These are phyloP conservation scores for Albizia julibrissin DNA, from an alignment of 306 rosid genomes.

Conservation along the genomic window DNA sequence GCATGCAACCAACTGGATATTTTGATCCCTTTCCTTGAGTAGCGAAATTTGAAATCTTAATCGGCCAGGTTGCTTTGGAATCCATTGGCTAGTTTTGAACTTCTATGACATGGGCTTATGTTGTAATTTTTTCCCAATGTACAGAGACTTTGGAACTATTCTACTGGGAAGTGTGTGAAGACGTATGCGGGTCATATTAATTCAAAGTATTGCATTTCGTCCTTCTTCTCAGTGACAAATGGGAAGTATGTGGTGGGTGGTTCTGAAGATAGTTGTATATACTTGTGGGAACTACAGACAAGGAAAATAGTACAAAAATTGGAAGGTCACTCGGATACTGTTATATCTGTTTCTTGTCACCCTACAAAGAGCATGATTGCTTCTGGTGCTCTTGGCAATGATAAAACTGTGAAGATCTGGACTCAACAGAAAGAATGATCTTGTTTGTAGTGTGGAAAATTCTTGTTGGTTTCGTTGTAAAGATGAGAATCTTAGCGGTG, in stretches of 20 bases:
- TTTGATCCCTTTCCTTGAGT: neutral
- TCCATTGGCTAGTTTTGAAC: neutral
- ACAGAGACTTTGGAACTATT: slow-evolving; percentile 93
- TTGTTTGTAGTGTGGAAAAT: neutral
- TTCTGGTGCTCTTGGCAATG: slow-evolving; percentile 91
- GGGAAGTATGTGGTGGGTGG: slow-evolving; percentile 89
- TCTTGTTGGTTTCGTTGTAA: neutral
- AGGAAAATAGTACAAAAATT: slow-evolving; percentile 80
- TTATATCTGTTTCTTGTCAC: slow-evolving; percentile 86
- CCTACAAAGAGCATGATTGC: slow-evolving; percentile 88
- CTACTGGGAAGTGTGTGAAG: slow-evolving; percentile 85
- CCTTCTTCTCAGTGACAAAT: slow-evolving; percentile 77
- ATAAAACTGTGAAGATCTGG: slow-evolving; percentile 91
- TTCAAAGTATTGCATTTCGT: slow-evolving; percentile 81
- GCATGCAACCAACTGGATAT: neutral
- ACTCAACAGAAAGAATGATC: slow-evolving; percentile 61
- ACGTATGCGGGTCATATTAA: slow-evolving; percentile 78
- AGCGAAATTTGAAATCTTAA: neutral
- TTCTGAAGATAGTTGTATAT: slow-evolving; percentile 80
- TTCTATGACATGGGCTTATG: neutral
- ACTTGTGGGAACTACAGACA: slow-evolving; percentile 87
- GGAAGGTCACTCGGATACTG: slow-evolving; percentile 93
- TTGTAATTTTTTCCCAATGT: neutral
- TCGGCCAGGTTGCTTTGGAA: neutral
- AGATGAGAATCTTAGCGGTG: neutral